Conservation (phyloP, 2,329 filamentous ascomycete genomes). For the Clarireedia homoeocarpa region DNA sequence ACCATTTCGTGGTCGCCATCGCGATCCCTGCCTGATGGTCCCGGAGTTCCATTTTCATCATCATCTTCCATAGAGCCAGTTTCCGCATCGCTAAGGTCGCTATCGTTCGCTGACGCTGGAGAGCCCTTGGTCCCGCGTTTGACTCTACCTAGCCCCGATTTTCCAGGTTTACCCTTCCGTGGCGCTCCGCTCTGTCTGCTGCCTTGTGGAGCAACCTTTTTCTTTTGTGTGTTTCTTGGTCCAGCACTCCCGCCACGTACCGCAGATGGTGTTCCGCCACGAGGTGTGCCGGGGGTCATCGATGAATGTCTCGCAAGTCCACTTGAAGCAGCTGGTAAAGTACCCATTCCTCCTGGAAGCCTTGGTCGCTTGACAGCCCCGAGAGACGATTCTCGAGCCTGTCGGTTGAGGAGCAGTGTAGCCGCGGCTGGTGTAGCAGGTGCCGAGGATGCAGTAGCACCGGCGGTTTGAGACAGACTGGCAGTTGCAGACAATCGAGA, state of each 20-base stretch:
- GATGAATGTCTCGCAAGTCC: constrained; percentile 55
- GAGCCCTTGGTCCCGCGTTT: constrained; percentile 52
- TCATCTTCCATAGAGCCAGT: constrained; percentile 47
- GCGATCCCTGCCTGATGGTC: constrained; percentile 42
- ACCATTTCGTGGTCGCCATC: constrained; percentile 45
- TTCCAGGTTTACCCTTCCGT: constrained; percentile 31
- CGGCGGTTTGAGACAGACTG: constrained; percentile 19
- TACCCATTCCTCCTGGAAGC: constrained; percentile 35
- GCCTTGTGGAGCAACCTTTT: constrained; percentile 28
- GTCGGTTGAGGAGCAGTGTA: constrained; percentile 50
- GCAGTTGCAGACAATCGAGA: constrained; percentile 18
- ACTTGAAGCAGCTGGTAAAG: constrained; percentile 44
- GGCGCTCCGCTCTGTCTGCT: constrained; percentile 26
- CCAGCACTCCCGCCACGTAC: constrained; percentile 51
- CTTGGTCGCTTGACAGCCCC: constrained; percentile 48
- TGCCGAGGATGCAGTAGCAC: constrained; percentile 38
- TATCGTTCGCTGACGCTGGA: constrained; percentile 55
- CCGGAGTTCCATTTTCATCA: constrained; percentile 30
- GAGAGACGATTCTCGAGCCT: constrained; percentile 49
- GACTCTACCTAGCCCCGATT: constrained; percentile 55
- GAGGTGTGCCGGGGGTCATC: constrained; percentile 54
- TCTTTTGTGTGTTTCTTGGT: constrained; percentile 39
- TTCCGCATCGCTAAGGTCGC: constrained; percentile 57
- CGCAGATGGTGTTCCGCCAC: constrained; percentile 33
- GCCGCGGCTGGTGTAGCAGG: constrained; percentile 54